Conservation (phyloP, 2,329 filamentous ascomycete genomes). For the Neonectria hederae region DNA sequence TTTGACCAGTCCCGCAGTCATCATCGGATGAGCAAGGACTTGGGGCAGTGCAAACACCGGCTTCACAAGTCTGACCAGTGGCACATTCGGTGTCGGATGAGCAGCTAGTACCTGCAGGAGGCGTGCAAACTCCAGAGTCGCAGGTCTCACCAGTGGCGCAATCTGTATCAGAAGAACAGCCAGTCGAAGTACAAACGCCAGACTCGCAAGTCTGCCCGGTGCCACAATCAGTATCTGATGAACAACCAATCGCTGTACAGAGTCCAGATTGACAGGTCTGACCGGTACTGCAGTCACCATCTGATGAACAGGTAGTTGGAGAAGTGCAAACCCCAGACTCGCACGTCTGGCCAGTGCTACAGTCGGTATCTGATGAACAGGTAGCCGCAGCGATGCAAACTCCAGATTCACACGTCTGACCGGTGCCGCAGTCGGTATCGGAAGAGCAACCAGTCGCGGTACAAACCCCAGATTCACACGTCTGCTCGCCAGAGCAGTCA, state of each 20-base stretch:
- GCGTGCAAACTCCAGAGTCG: not conserved
- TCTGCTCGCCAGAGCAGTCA: not conserved
- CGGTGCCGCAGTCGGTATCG: not conserved
- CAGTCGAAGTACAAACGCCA: not conserved
- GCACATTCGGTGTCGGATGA: not conserved
- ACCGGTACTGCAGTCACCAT: not conserved
- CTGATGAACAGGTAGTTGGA: not conserved
- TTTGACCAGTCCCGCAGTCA: not conserved
- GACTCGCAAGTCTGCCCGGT: not conserved
- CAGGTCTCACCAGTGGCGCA: not conserved
- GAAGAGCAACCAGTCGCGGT: not conserved
- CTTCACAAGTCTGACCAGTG: not conserved
- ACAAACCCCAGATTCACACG: constrained; percentile 2
- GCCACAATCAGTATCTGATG: not conserved
- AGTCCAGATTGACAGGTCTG: constrained; percentile 2
- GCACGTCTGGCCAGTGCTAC: not conserved
- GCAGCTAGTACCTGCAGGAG: not conserved
- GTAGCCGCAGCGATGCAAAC: not conserved
- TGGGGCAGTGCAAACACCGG: not conserved
- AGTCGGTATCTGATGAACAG: not conserved
- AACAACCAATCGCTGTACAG: not conserved
- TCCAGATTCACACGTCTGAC: not conserved
- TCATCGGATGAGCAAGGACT: not conserved
- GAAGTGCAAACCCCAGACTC: not conserved
- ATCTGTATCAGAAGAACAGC: not conserved